Conservation (phyloP, 2,329 filamentous ascomycete genomes). For the Blastomyces parvus region DNA sequence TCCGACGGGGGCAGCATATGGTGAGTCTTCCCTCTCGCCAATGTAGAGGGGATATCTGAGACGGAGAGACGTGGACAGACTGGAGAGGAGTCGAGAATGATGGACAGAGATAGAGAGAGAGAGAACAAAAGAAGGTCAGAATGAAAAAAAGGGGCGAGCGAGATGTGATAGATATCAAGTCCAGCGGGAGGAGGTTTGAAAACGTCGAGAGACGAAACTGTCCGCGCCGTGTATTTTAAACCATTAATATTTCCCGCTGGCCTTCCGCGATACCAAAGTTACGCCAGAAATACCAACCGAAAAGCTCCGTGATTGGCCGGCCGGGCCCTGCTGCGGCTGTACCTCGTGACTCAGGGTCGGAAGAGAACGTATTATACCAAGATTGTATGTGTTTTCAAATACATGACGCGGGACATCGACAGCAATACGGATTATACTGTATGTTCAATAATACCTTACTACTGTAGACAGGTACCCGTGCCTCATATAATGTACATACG, state of each 20-base stretch:
- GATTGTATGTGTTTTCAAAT: too few species aligned
- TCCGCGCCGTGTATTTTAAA: too few species aligned
- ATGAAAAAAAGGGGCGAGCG: not conserved
- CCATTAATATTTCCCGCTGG: not conserved
- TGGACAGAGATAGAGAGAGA: not conserved
- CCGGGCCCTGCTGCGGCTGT: not conserved
- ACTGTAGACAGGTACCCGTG: too few species aligned
- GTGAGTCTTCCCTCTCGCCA: not conserved
- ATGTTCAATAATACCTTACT: too few species aligned
- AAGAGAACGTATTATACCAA: too few species aligned
- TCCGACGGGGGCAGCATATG: not conserved
- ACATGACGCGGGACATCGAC: too few species aligned
- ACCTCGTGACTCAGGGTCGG: not conserved
- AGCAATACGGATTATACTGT: too few species aligned
- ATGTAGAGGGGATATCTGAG: not conserved
- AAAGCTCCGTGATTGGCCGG: constrained; percentile 2
- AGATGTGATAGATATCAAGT: too few species aligned
- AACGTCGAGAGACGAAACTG: too few species aligned
- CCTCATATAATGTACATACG: too few species aligned
- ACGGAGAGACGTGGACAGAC: not conserved
- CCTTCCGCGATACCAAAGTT: not conserved
- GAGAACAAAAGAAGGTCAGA: not conserved
- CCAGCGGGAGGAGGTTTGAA: not conserved
- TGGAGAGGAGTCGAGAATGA: not conserved
- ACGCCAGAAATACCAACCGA: constrained; percentile 7